Evolutionary conservation across 169 alveolate species (phyloP), one percentile per base, ranked within the genome.

Genomic region (Plasmodium cynomolgi): DNA sequence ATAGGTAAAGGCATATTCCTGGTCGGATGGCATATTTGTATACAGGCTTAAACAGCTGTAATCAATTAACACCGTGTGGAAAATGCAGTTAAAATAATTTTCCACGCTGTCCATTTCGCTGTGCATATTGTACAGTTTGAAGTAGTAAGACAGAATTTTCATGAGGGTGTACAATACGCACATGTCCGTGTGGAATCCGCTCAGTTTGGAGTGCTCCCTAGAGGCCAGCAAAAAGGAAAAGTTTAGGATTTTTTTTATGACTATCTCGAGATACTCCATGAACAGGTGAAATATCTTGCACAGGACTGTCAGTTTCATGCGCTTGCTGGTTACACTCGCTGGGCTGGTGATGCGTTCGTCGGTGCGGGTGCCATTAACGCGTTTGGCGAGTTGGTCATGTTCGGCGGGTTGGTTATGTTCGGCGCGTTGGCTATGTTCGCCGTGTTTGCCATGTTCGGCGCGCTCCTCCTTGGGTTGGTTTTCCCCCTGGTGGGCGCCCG

Each of bases 1-100:
- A 72, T 91, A 91, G n/a, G 95, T 81, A 73, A 82, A 83, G 34
- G 92, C 82, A 29, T 83, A 91, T 58, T 91, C 95, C 56, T 83
- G 95, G 41, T 50, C 88, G 34, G 95, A 44, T 31, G 34, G 84
- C 23, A 91, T 81, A 72, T 72, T 82, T 71, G 77, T 91, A 82
- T 72, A 82, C 26, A 91, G 54, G 62, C 95, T 83, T 91, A 91
- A 82, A 73, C 95, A 91, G 44, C 58, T 91, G 44, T 82, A 81
- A 47, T 91, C 92, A 72, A 91, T 37, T 81, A 82, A 29, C 29
- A 91, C 77, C 7, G 79, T 91, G 31, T 91, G 91, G 34, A 91
- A 81, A 72, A 91, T 68, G 33, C 84, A 81, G 39, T 73, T 81
- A 58, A 77, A 82, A 91, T 91, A 91, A 72, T 82, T 81, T 81